A percentile compares a stretch with the other conserved stretches of the same genome.
Evolutionary conservation across 2,329 filamentous ascomycete genomes (phyloP).

Genomic region (Fusarium camptoceras): DNA sequence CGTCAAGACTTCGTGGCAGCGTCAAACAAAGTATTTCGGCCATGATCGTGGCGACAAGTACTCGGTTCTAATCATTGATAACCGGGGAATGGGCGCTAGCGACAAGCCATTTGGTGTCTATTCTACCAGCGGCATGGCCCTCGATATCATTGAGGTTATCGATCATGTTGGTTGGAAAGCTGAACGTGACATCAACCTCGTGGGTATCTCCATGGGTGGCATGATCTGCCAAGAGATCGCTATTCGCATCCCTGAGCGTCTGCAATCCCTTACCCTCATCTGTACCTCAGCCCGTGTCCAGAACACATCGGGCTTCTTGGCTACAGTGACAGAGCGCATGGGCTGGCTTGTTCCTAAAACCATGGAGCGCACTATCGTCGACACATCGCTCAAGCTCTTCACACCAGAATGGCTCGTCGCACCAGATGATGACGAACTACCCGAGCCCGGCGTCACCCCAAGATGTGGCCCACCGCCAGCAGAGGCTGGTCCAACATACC

Average conservation of each 20-base stretch:
- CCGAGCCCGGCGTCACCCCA: slow-evolving; percentile 57
- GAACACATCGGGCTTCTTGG: slow-evolving; percentile 70
- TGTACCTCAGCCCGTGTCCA: slow-evolving; percentile 72
- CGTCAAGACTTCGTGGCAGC: slow-evolving; percentile 77
- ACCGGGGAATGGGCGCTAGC: slow-evolving; percentile 84
- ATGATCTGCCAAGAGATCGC: slow-evolving; percentile 92
- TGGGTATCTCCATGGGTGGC: slow-evolving; percentile 86
- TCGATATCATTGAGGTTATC: slow-evolving; percentile 77
- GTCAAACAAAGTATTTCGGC: slow-evolving; percentile 84
- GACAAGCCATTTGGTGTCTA: slow-evolving; percentile 83
- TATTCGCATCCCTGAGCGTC: slow-evolving; percentile 61
- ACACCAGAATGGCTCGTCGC: slow-evolving; percentile 69
- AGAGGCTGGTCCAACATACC: slow-evolving; percentile 54
- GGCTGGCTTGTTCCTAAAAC: slow-evolving; percentile 75
- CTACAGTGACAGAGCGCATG: slow-evolving; percentile 71
- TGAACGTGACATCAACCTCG: slow-evolving; percentile 69
- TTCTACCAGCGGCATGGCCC: slow-evolving; percentile 86
- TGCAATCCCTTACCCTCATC: slow-evolving; percentile 69
- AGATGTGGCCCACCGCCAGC: slow-evolving; percentile 51
- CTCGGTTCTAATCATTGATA: slow-evolving; percentile 82
- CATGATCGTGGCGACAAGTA: slow-evolving; percentile 76
- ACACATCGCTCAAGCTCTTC: slow-evolving; percentile 76
- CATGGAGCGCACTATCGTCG: slow-evolving; percentile 72
- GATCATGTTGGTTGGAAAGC: slow-evolving; percentile 76
- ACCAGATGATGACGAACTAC: slow-evolving; percentile 69